A percentile compares a stretch with the other conserved stretches of the same genome.
Evolutionary conservation across 305 asterid genomes (phyloP).

Genomic region (Euphrasia arctica): DNA sequence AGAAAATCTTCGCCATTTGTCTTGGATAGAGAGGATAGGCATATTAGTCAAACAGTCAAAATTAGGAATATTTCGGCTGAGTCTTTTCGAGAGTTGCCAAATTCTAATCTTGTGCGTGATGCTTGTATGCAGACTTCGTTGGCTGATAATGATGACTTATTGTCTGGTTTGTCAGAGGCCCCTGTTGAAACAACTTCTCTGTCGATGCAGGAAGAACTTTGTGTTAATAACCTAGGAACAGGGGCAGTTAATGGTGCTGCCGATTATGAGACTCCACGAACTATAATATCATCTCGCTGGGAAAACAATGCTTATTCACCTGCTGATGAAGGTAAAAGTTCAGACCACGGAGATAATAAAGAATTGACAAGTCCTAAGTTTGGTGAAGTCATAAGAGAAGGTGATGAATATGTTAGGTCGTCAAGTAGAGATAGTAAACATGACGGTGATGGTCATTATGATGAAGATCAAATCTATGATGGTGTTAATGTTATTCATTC

Average conservation of each 20-base stretch:
- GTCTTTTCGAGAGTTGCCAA: conserved; percentile 26
- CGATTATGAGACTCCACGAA: conserved; percentile 42
- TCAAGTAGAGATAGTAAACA: conserved; percentile 60
- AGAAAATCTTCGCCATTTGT: conserved; percentile 82
- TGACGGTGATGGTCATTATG: conserved; percentile 41
- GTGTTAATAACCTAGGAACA: conserved; percentile 25
- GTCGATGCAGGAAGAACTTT: conserved; percentile 32
- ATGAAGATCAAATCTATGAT: conserved; percentile 38
- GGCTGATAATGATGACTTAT: conserved; percentile 28
- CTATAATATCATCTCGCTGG: conserved; percentile 82
- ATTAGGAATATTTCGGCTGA: conserved; percentile 28
- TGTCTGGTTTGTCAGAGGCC: conserved; percentile 32
- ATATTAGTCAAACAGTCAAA: conserved; percentile 29
- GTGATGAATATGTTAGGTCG: conserved; percentile 56
- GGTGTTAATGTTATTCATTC: conserved; percentile 44
- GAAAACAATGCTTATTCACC: conserved; percentile 72
- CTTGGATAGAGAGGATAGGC: conserved; percentile 79
- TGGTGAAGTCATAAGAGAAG: conserved; percentile 48
- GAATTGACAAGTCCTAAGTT: conserved; percentile 51
- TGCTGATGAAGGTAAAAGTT: conserved; percentile 71
- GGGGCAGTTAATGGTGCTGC: conserved; percentile 43
- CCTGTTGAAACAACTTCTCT: conserved; percentile 32
- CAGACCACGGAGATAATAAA: conserved; percentile 45
- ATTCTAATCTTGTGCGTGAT: conserved; percentile 29
- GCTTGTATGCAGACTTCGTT: conserved; percentile 28